Conservation (phyloP, 768 basidiomycete genomes). For the Cubamyces lactineus region DNA sequence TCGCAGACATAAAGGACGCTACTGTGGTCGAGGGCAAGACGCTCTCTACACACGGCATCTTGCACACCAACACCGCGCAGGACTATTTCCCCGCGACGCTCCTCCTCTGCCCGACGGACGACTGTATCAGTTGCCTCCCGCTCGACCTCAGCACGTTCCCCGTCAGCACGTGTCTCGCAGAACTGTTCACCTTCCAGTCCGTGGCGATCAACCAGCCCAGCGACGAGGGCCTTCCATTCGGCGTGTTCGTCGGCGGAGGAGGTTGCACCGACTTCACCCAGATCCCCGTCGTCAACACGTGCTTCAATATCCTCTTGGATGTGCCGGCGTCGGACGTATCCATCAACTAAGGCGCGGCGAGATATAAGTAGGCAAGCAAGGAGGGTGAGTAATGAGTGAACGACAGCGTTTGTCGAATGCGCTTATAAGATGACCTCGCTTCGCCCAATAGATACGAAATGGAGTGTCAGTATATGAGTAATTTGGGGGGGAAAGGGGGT, state of each 20-base stretch:
- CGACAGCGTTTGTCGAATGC: no score
- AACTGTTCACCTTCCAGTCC: conserved; percentile 33
- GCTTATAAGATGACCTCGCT: no score
- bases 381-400: neutral
- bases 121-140: conserved; percentile 12
- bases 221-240: conserved; percentile 9
- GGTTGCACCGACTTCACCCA: conserved; percentile 5
- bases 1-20: neutral
- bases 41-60: neutral
- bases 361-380: neutral
- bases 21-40: neutral
- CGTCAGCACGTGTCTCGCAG: neutral
- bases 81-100: conserved; percentile 1
- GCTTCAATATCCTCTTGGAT: conserved; percentile 1
- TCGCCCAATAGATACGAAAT: no score
- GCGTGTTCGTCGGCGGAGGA: conserved; percentile 8
- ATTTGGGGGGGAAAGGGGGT: no score
- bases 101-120: conserved; percentile 5
- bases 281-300: conserved; percentile 8
- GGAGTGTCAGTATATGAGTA: no score
- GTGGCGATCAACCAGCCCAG: conserved; percentile 12
- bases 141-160: conserved; percentile 14
- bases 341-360: neutral
- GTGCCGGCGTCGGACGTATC: neutral
- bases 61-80: conserved; percentile 1